phyloP scores from a whole-genome alignment of 2,329 filamentous ascomycete species.

The Myriosclerotinia duriaeana region DNA sequence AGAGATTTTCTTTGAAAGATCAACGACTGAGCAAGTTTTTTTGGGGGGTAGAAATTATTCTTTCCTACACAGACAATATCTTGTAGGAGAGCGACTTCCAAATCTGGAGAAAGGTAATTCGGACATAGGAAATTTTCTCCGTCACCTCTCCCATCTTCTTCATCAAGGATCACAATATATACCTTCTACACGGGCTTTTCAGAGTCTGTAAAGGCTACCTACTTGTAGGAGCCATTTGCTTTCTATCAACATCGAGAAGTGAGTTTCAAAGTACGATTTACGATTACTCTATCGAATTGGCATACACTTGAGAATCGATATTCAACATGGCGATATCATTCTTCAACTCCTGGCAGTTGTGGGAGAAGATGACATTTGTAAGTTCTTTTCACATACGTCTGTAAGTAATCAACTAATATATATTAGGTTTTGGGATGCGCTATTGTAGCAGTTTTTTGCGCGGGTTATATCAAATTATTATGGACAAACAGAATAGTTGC shows the following conservation, averaged over 20 bases:
- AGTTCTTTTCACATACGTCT: constrained; percentile 43
- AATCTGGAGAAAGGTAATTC: not conserved
- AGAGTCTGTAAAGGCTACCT: constrained; percentile 14
- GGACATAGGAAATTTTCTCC: not conserved
- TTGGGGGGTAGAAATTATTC: not conserved
- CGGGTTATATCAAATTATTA: constrained; percentile 68
- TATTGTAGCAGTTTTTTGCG: constrained; percentile 67
- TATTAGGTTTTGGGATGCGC: constrained; percentile 67
- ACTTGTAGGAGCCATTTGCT: not conserved
- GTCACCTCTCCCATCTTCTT: not conserved
- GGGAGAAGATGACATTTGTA: constrained; percentile 90
- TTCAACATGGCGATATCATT: constrained; percentile 47
- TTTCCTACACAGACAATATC: not conserved
- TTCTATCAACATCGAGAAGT: constrained; percentile 6
- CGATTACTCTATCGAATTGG: not conserved
- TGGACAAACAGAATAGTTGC: constrained; percentile 56
- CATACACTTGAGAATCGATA: not conserved
- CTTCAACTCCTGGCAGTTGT: constrained; percentile 71
- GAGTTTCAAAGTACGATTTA: not conserved
- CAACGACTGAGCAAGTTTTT: not conserved
- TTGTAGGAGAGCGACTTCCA: constrained; percentile 9
- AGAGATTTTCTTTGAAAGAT: not conserved
- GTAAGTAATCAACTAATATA: constrained; percentile 17
- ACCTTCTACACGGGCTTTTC: constrained; percentile 1
- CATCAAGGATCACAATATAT: not conserved